These are phyloP conservation scores for Miamiensis avidus DNA, from an alignment of 169 alveolate genomes.

Conservation along the genomic window DNA sequence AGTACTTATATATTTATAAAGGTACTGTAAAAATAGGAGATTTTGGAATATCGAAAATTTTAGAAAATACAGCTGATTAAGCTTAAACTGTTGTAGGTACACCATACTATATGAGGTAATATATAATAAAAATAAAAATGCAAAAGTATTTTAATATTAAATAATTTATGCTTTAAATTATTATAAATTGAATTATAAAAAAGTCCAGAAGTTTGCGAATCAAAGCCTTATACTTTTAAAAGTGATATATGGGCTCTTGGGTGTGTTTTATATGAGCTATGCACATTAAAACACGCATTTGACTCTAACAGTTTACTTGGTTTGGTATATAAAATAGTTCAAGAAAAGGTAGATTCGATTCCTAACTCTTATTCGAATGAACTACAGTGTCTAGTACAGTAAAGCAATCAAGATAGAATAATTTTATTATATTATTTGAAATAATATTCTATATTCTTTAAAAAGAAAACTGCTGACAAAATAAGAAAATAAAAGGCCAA, in stretches of 20 bases:
- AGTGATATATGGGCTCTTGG: slow-evolving; percentile 96
- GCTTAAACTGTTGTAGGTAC: slow-evolving; percentile 91
- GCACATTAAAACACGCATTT: slow-evolving; percentile 88
- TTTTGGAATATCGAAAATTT: slow-evolving; percentile 88
- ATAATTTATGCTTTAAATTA: neutral
- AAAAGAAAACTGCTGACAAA: slow-evolving; percentile 4
- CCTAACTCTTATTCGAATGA: slow-evolving; percentile 74
- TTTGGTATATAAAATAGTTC: slow-evolving; percentile 80
- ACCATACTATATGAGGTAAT: slow-evolving; percentile 83
- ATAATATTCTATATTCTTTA: neutral
- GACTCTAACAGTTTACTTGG: slow-evolving; percentile 83
- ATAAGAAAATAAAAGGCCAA: slow-evolving; percentile 5
- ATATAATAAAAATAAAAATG: neutral
- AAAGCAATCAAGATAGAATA: slow-evolving; percentile 9
- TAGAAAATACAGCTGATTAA: slow-evolving; percentile 77
- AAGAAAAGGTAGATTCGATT: slow-evolving; percentile 75
- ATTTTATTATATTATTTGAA: too few species aligned
- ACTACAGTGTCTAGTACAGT: slow-evolving; percentile 54
- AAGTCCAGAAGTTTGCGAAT: slow-evolving; percentile 90
- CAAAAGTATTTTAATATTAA: neutral
- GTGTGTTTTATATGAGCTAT: slow-evolving; percentile 92
- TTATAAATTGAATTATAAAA: neutral
- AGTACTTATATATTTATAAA: neutral
- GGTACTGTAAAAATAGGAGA: slow-evolving; percentile 87
- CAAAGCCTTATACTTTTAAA: slow-evolving; percentile 89